Base-by-base conservation (phyloP, 176 grass and related monocot genomes). In the Ensete ventricosum region DNA sequence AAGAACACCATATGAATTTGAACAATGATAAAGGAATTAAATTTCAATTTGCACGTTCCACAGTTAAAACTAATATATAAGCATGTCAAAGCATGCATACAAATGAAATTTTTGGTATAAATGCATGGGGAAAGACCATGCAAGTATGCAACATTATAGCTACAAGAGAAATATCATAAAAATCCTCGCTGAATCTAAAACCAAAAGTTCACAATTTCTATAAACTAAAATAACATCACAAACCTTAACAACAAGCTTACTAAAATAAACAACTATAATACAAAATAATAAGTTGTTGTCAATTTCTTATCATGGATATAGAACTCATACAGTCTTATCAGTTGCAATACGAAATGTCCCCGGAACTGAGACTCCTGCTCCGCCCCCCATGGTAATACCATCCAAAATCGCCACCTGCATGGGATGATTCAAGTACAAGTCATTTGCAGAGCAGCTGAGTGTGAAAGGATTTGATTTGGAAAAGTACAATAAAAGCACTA, bases 331-430 rank as follows among this genome's bases (percentile, higher is more conserved):
- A 29, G 93, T 93, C 67, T 89, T 90, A 62, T 97, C 87, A 52
- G 93, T 97, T 73, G 90, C 90, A 90, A 97, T 66, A 50, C 93
- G 90, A 80, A 97, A 97, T 83, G 85, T 88, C 88, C 93, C 93
- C 55, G 89, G 89, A 87, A 97, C 90, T 52, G 93, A 97, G 76
- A 97, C 77, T 54, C 93, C 90, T 72, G 85, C 93, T 19, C 90
- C 93, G 55, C 93, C 93, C 58, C 93, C 89, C 90, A 97, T 92
- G 51, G 93, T 97, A 79, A 97, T 79, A 54, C 90, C 93, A 82
- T 97, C 85, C 79, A 97, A 82, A 78, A 93, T 79, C 10, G 93
- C 85, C 59, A 92, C 88, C 93, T 97, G 73, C 75, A 54, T 29
- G 19, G 78, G 73, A 53, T 43, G 51, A 88, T 67, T 50, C 14